Evolutionary conservation across 2,329 filamentous ascomycete species (phyloP).

Genomic region (Hymenoscyphus salicellus): DNA sequence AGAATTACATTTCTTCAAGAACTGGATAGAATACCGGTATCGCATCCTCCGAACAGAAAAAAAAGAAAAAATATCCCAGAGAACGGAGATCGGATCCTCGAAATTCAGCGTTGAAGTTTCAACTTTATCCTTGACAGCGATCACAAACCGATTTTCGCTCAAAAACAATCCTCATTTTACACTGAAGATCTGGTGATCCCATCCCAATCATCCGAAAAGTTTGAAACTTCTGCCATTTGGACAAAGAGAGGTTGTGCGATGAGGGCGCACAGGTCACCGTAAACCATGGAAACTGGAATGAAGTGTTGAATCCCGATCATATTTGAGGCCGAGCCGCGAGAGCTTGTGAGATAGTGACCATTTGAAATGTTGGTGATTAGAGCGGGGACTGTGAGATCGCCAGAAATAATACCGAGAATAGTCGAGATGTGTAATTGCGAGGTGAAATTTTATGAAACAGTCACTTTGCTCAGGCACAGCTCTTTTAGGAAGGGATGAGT

Average conservation of each 20-base stretch:
- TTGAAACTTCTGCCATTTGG: background rate
- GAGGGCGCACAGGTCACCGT: background rate
- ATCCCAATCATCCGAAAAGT: background rate
- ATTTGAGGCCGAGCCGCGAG: background rate
- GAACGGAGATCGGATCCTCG: no score
- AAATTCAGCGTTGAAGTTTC: background rate
- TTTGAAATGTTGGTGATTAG: background rate
- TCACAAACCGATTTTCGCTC: background rate
- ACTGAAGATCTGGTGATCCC: background rate
- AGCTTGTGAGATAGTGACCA: background rate
- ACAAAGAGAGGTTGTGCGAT: background rate
- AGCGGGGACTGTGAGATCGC: background rate
- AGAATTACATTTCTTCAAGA: no score
- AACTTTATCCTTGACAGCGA: background rate
- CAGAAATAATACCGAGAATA: background rate
- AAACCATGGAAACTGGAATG: background rate
- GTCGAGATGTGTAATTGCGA: background rate
- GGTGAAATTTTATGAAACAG: background rate
- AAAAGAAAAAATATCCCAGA: no score
- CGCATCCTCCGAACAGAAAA: no score
- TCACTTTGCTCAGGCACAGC: no score
- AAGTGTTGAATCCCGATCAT: background rate
- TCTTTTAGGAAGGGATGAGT: no score
- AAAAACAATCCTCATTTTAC: background rate
- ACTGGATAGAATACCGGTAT: no score